Evolutionary conservation across 208 protist species (phyloP).

Genomic region (Leishmania mexicana): DNA sequence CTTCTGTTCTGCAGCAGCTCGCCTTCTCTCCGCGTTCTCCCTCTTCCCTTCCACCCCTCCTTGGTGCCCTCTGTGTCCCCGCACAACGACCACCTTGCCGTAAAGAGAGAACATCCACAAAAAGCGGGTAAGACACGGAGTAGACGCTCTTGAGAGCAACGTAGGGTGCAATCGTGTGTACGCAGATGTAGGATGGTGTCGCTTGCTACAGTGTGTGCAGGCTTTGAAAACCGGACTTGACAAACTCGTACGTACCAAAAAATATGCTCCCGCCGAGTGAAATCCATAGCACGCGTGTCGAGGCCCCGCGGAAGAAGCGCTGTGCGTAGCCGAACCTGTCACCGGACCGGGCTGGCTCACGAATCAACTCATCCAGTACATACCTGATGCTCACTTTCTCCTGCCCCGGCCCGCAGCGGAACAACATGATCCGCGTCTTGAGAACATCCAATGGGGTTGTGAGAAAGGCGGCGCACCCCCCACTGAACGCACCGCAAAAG

Average conservation of each 20-base stretch:
- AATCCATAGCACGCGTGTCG: constrained; percentile 91
- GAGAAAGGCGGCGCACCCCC: constrained; percentile 82
- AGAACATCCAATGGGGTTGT: constrained; percentile 94
- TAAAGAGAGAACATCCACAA: background rate
- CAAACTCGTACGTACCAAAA: constrained; percentile 90
- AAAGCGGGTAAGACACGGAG: background rate
- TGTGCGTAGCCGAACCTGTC: constrained; percentile 77
- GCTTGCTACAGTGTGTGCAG: background rate
- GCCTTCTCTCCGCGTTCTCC: background rate
- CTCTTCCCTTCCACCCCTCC: background rate
- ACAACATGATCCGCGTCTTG: constrained; percentile 94
- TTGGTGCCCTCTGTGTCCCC: background rate
- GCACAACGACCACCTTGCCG: background rate
- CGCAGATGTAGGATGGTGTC: background rate
- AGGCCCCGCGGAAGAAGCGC: constrained; percentile 83
- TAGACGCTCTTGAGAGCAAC: background rate
- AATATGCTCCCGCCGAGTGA: constrained; percentile 91
- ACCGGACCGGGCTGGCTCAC: constrained; percentile 53
- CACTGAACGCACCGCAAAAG: constrained; percentile 82
- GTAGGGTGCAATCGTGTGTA: background rate
- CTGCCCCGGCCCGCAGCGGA: constrained; percentile 17
- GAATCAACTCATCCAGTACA: constrained; percentile 50
- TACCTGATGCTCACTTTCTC: constrained; percentile 25
- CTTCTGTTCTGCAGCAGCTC: background rate
- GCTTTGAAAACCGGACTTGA: constrained; percentile 30